Conservation (phyloP, 2,329 filamentous ascomycete genomes). For the Xylariaceae sp. region DNA sequence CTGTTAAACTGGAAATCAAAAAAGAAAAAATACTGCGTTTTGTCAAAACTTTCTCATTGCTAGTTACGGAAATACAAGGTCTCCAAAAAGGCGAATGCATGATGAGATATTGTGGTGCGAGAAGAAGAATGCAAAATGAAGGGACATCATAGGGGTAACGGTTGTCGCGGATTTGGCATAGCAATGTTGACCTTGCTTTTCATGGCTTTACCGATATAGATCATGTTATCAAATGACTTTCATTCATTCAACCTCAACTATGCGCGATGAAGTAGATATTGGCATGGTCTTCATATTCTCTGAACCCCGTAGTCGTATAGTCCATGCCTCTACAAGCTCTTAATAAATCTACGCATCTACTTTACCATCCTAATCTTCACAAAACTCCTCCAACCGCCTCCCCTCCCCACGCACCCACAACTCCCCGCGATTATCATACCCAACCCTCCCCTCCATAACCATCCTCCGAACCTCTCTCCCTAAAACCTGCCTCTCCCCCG, state of each 20-base stretch:
- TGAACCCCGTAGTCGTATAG: too few species aligned
- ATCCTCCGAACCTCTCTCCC: constrained; percentile 48
- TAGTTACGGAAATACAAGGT: neutral
- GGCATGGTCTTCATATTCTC: too few species aligned
- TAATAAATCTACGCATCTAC: too few species aligned
- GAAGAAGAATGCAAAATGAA: neutral
- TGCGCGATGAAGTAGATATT: too few species aligned
- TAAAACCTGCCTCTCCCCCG: constrained; percentile 56
- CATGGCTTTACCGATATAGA: neutral
- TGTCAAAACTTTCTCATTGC: neutral
- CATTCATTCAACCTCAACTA: too few species aligned
- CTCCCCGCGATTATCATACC: constrained; percentile 47
- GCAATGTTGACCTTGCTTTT: neutral
- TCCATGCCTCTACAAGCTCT: too few species aligned
- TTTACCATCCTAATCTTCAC: neutral
- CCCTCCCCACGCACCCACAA: constrained; percentile 37
- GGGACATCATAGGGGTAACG: neutral
- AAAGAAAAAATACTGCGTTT: neutral
- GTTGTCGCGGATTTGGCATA: neutral
- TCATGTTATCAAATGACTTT: too few species aligned
- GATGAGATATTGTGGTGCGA: neutral
- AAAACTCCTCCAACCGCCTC: constrained; percentile 7
- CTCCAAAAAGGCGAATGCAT: neutral
- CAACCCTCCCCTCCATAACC: constrained; percentile 53
- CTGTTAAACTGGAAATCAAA: neutral